Percentiles rank a stretch among this genome's conserved stretches.
Conservation (phyloP, 106 monocot genomes). For the Dendrobium huoshanense region DNA sequence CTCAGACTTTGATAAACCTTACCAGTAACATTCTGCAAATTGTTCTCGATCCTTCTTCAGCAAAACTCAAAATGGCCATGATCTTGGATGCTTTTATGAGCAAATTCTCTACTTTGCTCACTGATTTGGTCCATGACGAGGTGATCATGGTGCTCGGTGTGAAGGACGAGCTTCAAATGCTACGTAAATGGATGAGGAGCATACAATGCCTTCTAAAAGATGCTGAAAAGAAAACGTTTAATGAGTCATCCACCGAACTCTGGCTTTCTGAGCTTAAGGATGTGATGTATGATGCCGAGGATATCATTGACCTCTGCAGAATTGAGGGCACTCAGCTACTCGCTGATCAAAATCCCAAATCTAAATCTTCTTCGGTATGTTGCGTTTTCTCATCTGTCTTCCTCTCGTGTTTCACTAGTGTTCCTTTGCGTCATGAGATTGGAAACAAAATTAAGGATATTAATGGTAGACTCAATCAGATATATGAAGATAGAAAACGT, state of each 20-base stretch:
- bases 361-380: not conserved
- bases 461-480: not conserved
- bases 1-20: too few species aligned
- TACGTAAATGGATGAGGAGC: not conserved
- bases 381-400: not conserved
- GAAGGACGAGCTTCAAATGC: not conserved
- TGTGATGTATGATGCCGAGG: slow-evolving; percentile 10
- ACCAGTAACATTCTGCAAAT: too few species aligned
- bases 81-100: slow-evolving; percentile 2
- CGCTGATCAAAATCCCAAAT: not conserved
- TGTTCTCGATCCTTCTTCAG: not conserved
- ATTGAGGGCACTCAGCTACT: slow-evolving; percentile 4
- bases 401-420: too few species aligned
- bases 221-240: slow-evolving; percentile 2
- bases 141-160: not conserved
- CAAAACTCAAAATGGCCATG: too few species aligned
- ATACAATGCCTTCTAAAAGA: slow-evolving; percentile 6
- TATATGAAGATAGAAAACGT: not conserved
- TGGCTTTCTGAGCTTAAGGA: slow-evolving; percentile 11
- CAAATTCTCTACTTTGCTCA: not conserved
- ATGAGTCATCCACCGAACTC: not conserved
- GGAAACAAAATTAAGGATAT: too few species aligned
- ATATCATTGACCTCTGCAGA: slow-evolving; percentile 13
- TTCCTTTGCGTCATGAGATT: too few species aligned
- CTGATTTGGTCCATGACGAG: not conserved